phyloP scores from a whole-genome alignment of 345 rosid genomes.

The Geranium rotundifolium region DNA sequence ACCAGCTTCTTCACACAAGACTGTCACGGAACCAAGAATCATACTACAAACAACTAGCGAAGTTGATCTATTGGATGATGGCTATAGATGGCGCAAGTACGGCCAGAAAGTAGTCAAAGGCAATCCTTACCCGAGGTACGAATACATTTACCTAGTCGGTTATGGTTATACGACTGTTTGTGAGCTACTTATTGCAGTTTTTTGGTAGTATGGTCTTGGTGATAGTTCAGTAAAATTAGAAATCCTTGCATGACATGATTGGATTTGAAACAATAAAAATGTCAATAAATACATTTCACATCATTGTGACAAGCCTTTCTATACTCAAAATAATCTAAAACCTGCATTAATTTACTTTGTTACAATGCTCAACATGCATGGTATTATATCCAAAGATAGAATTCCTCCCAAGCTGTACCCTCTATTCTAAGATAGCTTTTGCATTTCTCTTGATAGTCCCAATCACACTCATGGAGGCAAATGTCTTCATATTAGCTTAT shows the following conservation, averaged over 20 bases:
- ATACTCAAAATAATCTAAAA: no score
- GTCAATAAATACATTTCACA: no score
- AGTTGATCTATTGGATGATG: constrained; percentile 91
- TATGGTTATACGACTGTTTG: not conserved
- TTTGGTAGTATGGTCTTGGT: not conserved
- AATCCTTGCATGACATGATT: not conserved
- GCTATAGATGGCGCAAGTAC: constrained; percentile 89
- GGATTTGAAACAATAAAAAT: no score
- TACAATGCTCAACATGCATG: not conserved
- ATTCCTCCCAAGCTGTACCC: not conserved
- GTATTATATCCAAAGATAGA: not conserved
- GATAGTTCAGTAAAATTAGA: not conserved
- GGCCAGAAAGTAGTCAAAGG: constrained; percentile 95
- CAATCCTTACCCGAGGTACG: constrained; percentile 77
- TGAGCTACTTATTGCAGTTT: not conserved
- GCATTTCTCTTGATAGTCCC: not conserved
- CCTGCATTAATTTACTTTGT: not conserved
- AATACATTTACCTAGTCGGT: constrained; percentile 1
- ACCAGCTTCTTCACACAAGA: constrained; percentile 42
- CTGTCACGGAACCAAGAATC: constrained; percentile 70
- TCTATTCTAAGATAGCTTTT: no score
- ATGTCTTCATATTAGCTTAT: not conserved
- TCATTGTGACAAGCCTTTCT: no score
- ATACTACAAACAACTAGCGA: constrained; percentile 85
- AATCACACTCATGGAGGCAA: not conserved